phyloP scores from a whole-genome alignment of 1,284 basidiomycete genomes.

The Ceratobasidium sp. region DNA sequence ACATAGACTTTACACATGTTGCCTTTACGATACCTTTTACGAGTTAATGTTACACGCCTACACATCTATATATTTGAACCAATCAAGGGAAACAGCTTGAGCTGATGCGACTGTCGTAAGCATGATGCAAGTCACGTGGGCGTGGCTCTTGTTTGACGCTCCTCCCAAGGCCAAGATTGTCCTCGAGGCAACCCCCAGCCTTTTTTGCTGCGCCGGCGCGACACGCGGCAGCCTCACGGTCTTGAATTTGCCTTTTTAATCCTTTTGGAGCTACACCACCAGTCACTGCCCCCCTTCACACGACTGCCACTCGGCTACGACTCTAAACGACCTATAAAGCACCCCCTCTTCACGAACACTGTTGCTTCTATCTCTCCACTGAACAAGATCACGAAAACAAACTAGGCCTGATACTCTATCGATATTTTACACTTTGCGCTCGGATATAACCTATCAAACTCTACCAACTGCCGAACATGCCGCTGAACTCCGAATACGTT shows the following conservation, averaged over 20 bases:
- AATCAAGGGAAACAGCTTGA: background rate
- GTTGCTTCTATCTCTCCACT: background rate
- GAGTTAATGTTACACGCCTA: constrained; percentile 16
- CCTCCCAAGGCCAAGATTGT: constrained; percentile 12
- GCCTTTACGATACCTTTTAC: constrained; percentile 5
- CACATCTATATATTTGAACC: background rate
- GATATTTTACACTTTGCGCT: background rate
- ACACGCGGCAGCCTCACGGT: constrained; percentile 43
- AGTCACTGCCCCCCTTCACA: constrained; percentile 25
- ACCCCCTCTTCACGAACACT: constrained; percentile 7
- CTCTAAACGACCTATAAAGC: constrained; percentile 27
- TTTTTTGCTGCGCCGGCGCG: constrained; percentile 30
- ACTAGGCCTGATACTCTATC: background rate
- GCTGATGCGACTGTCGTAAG: background rate
- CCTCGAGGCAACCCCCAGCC: constrained; percentile 37
- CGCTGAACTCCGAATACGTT: constrained; percentile 23
- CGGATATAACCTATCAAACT: constrained; percentile 3
- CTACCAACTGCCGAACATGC: constrained; percentile 34
- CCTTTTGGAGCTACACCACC: constrained; percentile 6
- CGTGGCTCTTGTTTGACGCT: background rate
- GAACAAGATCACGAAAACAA: constrained; percentile 4
- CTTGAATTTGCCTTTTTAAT: constrained; percentile 34
- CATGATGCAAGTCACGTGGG: constrained; percentile 19
- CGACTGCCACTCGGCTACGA: constrained; percentile 44
- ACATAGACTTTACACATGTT: constrained; percentile 37